These are phyloP conservation scores for Papiliotrema fonsecae DNA, from an alignment of 1,284 basidiomycete genomes.

Conservation along the genomic window DNA sequence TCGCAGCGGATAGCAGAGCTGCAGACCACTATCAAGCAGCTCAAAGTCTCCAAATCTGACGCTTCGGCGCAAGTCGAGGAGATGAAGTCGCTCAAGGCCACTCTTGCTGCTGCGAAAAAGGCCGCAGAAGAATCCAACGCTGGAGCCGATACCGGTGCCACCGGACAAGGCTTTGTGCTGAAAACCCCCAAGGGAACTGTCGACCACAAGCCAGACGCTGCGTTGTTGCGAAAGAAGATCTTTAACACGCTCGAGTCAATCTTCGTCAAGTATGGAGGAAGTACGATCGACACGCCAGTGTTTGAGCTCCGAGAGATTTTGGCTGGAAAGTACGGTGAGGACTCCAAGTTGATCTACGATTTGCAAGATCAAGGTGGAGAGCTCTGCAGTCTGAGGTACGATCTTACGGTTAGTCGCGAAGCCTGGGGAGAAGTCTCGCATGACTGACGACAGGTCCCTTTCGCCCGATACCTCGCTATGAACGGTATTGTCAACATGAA, in stretches of 20 bases:
- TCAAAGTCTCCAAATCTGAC: conserved; percentile 45
- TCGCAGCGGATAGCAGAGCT: conserved; percentile 17
- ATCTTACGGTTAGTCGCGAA: conserved; percentile 68
- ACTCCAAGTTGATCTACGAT: conserved; percentile 97
- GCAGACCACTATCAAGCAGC: conserved; percentile 40
- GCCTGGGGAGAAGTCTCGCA: neutral
- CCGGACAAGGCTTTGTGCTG: conserved; percentile 24
- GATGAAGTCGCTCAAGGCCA: conserved; percentile 45
- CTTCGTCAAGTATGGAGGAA: conserved; percentile 85
- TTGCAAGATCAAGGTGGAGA: conserved; percentile 98
- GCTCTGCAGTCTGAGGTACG: conserved; percentile 88
- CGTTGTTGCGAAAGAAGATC: conserved; percentile 85
- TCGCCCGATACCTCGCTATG: conserved; percentile 95
- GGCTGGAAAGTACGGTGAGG: conserved; percentile 94
- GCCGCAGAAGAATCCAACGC: conserved; percentile 6
- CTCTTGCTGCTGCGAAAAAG: conserved; percentile 28
- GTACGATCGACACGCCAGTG: conserved; percentile 94
- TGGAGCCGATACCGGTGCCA: conserved; percentile 32
- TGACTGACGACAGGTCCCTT: conserved; percentile 58
- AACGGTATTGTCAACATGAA: conserved; percentile 72
- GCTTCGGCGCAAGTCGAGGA: conserved; percentile 43
- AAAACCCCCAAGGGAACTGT: conserved; percentile 71
- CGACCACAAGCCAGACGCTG: conserved; percentile 92
- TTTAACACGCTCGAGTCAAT: conserved; percentile 82
- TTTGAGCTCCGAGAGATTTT: conserved; percentile 97